Conservation (phyloP, 2,329 filamentous ascomycete species). For the Trichophaea hybrida region DNA sequence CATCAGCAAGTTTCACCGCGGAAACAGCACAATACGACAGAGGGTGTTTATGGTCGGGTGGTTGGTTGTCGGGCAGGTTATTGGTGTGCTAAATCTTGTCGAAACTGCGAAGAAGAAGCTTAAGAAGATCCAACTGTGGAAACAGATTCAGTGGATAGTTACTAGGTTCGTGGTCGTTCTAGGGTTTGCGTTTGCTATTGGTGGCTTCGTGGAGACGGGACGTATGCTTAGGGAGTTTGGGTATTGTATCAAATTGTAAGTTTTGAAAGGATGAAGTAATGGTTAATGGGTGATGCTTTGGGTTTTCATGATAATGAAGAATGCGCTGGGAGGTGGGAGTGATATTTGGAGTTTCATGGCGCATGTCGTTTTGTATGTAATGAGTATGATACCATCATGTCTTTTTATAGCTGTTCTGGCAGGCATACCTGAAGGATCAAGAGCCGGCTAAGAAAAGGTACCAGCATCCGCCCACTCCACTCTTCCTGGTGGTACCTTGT, state of each 20-base stretch:
- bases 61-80: constrained; percentile 18
- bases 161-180: constrained; percentile 7
- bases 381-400: too few relatives aligned
- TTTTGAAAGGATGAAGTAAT: too few relatives aligned
- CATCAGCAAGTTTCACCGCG: constrained; percentile 8
- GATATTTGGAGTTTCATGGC: too few relatives aligned
- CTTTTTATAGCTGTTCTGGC: too few relatives aligned
- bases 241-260: constrained; percentile 9
- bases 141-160: constrained; percentile 12
- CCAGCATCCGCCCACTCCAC: too few relatives aligned
- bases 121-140: neutral
- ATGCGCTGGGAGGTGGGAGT: too few relatives aligned
- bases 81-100: constrained; percentile 16
- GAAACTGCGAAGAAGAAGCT: constrained; percentile 8
- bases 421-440: too few relatives aligned
- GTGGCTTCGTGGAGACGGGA: constrained; percentile 19
- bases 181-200: constrained; percentile 21
- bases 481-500: too few relatives aligned
- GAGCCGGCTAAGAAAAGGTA: too few relatives aligned
- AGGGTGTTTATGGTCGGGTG: constrained; percentile 22
- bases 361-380: too few relatives aligned
- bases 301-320: too few relatives aligned
- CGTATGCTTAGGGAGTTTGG: constrained; percentile 20
- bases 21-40: constrained; percentile 9
- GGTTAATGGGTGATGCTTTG: too few relatives aligned